Base-by-base conservation (phyloP, 2,329 filamentous ascomycete genomes). In the Penicillium brasilianum region DNA sequence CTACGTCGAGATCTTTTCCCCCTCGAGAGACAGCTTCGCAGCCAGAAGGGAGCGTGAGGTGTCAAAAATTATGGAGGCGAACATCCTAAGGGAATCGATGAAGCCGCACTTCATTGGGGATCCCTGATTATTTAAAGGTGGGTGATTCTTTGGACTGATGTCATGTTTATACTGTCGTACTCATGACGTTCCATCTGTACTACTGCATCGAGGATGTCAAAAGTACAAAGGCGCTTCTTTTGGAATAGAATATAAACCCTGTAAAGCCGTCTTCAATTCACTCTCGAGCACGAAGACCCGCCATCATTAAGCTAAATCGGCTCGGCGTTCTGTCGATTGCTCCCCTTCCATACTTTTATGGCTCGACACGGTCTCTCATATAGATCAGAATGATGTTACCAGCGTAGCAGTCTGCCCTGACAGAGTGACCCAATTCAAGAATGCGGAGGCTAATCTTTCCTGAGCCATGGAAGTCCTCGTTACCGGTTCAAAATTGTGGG, bases 71-170 rank as follows among this genome's bases (percentile, higher is more conserved):
- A 14, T 37, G 20, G 34, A 37, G 18, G 32, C 30, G 20, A 1
- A 14, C 13, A 9, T 51, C 9, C 30, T 1, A 11, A 34, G 16
- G 10, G 7, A 18, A 37, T 36, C n/a, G 34, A 25, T 20, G 30
- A 37, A 34, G 36, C 3, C 20, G 30, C 10, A 36, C 20, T 36
- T 49, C 22, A 36, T 51, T 46, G 56, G 50, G 16, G 55, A 66
- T 63, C 49, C 1, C 37, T 61, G 22, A 57, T 56, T 53, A 22
- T 44, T 59, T 41, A 49, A 50, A 57, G 22, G 22, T 16, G 18
- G 16, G 32, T 28, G n/a, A 32, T 28, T 6, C 18, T 34, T n/a
- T n/a, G 37, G 37, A 13, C 39, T 64, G 62, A 57, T 62, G 49
- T 64, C 62, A 58, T 58, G n/a, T n/a, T n/a, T n/a, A n/a, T n/a